Evolutionary conservation across 495 filamentous ascomycete genomes (phyloP).

Genomic region (Xylaria curta): DNA sequence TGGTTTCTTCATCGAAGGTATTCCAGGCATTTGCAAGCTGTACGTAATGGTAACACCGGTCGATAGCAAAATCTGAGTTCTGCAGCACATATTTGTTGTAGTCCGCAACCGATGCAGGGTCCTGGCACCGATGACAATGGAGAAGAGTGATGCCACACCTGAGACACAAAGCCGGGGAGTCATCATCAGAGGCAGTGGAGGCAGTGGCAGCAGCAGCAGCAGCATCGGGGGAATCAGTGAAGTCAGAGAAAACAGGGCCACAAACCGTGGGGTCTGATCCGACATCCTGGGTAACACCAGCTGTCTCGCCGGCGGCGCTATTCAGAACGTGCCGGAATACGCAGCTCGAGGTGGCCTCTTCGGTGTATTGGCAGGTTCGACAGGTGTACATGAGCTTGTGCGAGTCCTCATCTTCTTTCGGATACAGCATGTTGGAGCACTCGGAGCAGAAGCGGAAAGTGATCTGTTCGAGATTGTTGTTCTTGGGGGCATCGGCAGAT

Average conservation of each 20-base stretch:
- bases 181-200: conserved; percentile 26
- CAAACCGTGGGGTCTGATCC: conserved; percentile 96
- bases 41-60: conserved; percentile 24
- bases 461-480: conserved; percentile 74
- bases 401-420: conserved; percentile 78
- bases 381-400: conserved; percentile 67
- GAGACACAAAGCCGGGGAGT: conserved; percentile 37
- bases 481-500: conserved; percentile 51
- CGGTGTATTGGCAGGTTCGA: conserved; percentile 88
- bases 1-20: conserved; percentile 23
- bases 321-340: conserved; percentile 91
- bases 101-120: conserved; percentile 38
- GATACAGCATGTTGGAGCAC: conserved; percentile 98
- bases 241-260: conserved; percentile 50
- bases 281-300: conserved; percentile 96
- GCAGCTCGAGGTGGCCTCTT: conserved; percentile 82
- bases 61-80: conserved; percentile 28
- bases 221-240: conserved; percentile 29
- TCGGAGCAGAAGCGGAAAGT: conserved; percentile 97
- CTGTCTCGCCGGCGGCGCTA: conserved; percentile 89
- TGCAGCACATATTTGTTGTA: conserved; percentile 35
- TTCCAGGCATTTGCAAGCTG: conserved; percentile 24
- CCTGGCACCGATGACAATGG: conserved; percentile 35
- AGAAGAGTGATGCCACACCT: conserved; percentile 41
- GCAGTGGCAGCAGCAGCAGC: conserved; percentile 27